phyloP scores from a whole-genome alignment of 768 basidiomycete species.

The Rubroboletus satanas region DNA sequence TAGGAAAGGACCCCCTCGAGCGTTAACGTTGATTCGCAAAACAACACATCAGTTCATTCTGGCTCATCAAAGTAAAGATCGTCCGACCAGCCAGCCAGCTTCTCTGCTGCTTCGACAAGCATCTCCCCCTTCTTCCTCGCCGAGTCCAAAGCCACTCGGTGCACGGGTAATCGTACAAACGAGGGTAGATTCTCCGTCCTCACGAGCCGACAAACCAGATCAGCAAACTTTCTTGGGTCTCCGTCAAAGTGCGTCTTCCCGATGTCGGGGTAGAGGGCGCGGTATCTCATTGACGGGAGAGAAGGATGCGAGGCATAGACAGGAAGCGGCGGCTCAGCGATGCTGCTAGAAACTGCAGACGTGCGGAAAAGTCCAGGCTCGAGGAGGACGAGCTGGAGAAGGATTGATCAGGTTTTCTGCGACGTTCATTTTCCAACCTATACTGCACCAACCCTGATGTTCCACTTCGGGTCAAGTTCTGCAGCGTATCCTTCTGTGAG shows the following conservation, averaged over 20 bases:
- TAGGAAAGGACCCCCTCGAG: constrained; percentile 5
- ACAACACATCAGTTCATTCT: not conserved
- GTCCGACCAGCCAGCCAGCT: constrained; percentile 21
- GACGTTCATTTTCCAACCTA: not conserved
- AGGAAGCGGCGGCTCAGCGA: constrained; percentile 12
- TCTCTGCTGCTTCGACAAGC: constrained; percentile 21
- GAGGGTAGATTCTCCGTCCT: constrained; percentile 14
- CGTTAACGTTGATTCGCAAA: not conserved
- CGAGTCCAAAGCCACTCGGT: constrained; percentile 20
- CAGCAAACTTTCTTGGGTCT: constrained; percentile 23
- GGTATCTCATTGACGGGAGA: constrained; percentile 23
- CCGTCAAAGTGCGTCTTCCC: constrained; percentile 20
- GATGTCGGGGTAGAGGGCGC: constrained; percentile 17
- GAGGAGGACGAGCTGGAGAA: constrained; percentile 17
- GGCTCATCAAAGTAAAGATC: constrained; percentile 19
- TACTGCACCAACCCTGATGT: constrained; percentile 30
- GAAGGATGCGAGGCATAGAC: constrained; percentile 25
- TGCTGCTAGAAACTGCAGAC: constrained; percentile 5
- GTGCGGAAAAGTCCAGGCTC: constrained; percentile 28
- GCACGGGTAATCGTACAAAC: constrained; percentile 23
- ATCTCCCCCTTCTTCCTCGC: constrained; percentile 19
- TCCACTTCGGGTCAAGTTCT: constrained; percentile 36
- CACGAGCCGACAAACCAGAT: constrained; percentile 15
- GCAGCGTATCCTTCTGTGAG: constrained; percentile 28
- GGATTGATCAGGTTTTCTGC: not conserved